Percentiles rank a stretch among this genome's conserved stretches.
These are phyloP conservation scores for Wallacemonas sp. DNA, from an alignment of 208 protist species.

Conservation along the genomic window DNA sequence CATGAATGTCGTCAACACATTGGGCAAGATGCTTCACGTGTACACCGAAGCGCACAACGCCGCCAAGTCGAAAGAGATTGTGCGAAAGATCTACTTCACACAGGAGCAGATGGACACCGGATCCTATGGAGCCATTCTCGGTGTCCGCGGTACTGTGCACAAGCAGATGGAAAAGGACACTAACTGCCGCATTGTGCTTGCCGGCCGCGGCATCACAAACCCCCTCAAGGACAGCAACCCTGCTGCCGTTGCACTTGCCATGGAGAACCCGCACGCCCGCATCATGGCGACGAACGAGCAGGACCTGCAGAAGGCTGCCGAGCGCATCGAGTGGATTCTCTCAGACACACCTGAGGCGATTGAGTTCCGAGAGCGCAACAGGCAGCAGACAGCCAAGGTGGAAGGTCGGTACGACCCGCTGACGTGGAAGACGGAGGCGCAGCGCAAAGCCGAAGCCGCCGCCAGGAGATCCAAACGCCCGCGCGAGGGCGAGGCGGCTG, in stretches of 20 bases:
- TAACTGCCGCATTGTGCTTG: constrained; percentile 89
- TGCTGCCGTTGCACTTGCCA: constrained; percentile 60
- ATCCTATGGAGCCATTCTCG: constrained; percentile 87
- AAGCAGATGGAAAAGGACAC: constrained; percentile 87
- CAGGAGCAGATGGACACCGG: constrained; percentile 83
- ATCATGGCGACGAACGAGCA: constrained; percentile 88
- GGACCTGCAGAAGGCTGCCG: constrained; percentile 80
- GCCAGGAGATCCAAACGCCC: constrained; percentile 36
- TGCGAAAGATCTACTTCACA: constrained; percentile 88
- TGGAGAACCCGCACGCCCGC: constrained; percentile 89
- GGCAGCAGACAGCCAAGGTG: constrained; percentile 84
- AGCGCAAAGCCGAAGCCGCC: constrained; percentile 17
- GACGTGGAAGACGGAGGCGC: constrained; percentile 79
- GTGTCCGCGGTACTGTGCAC: constrained; percentile 84
- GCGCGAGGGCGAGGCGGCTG: constrained; percentile 30
- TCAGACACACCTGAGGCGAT: constrained; percentile 88
- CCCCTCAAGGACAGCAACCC: constrained; percentile 81
- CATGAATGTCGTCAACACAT: constrained; percentile 63
- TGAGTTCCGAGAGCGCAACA: constrained; percentile 89
- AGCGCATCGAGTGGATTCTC: constrained; percentile 92
- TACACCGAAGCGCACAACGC: constrained; percentile 54
- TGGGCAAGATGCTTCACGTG: constrained; percentile 58
- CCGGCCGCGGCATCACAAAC: constrained; percentile 90
- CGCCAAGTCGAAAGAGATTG: constrained; percentile 69
- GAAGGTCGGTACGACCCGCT: constrained; percentile 89